A percentile compares a stretch with the other conserved stretches of the same genome.
Evolutionary conservation across 2,329 filamentous ascomycete species (phyloP).

Genomic region (Rosellinia necatrix): DNA sequence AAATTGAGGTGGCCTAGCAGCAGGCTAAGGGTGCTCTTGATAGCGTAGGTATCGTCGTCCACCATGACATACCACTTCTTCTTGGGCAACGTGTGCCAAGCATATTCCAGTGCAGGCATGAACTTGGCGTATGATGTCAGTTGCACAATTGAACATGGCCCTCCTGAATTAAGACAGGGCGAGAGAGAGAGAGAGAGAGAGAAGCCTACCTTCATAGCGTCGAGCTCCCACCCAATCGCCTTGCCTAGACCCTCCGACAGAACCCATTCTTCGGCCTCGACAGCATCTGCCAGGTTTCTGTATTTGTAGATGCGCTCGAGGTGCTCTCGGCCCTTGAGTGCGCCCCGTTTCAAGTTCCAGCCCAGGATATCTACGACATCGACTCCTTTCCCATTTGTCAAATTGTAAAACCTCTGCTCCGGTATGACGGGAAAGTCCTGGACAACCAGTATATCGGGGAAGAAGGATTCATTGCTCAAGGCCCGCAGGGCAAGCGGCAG

Average conservation of each 20-base stretch:
- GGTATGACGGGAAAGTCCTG: constrained; percentile 52
- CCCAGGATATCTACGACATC: constrained; percentile 41
- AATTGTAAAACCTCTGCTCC: constrained; percentile 31
- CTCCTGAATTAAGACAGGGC: too few species aligned
- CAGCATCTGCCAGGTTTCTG: constrained; percentile 37
- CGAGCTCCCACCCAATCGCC: constrained; percentile 42
- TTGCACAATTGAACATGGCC: not conserved
- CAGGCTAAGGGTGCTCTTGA: constrained; percentile 53
- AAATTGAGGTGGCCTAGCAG: constrained; percentile 56
- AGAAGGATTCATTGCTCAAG: constrained; percentile 46
- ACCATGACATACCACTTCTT: constrained; percentile 65
- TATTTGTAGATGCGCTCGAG: constrained; percentile 41
- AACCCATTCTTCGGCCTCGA: constrained; percentile 42
- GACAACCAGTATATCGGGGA: constrained; percentile 52
- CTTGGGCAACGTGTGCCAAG: constrained; percentile 53
- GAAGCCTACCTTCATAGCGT: constrained; percentile 43
- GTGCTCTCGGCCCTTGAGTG: constrained; percentile 36
- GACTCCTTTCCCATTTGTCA: constrained; percentile 37
- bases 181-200: not conserved
- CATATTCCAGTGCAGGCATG: constrained; percentile 58
- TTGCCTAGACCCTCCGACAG: constrained; percentile 40
- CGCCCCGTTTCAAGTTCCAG: constrained; percentile 40
- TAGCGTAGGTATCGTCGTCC: constrained; percentile 62
- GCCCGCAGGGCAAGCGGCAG: constrained; percentile 53
- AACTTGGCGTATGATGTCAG: constrained; percentile 46